phyloP scores from a whole-genome alignment of 768 basidiomycete genomes.

The Pleurotus cornucopiae region DNA sequence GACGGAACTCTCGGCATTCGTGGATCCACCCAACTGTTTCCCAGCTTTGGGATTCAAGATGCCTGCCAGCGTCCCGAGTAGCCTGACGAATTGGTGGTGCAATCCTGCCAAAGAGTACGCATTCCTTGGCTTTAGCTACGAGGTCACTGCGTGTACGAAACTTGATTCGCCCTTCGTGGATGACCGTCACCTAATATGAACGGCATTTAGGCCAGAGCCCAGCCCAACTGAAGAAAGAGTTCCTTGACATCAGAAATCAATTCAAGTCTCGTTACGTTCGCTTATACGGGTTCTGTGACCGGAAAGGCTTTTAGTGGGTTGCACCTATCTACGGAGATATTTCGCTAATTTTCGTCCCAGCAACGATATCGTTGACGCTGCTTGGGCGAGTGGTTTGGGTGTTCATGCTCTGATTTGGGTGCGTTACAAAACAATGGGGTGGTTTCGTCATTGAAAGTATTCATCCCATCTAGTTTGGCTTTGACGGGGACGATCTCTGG shows the following conservation, averaged over 20 bases:
- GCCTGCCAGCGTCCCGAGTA: slow-evolving; percentile 34
- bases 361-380: slow-evolving; percentile 52
- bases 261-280: slow-evolving; percentile 56
- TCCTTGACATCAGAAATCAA: slow-evolving; percentile 44
- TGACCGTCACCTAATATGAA: too few species aligned
- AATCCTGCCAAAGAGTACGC: slow-evolving; percentile 49
- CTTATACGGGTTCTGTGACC: slow-evolving; percentile 33
- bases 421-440: slow-evolving; percentile 11
- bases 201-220: slow-evolving; percentile 40
- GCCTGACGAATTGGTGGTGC: slow-evolving; percentile 48
- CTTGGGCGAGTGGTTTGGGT: slow-evolving; percentile 46
- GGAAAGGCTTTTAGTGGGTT: slow-evolving; percentile 29
- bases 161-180: neutral
- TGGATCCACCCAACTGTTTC: slow-evolving; percentile 17
- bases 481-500: slow-evolving; percentile 37
- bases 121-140: slow-evolving; percentile 65
- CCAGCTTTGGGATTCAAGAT: slow-evolving; percentile 37
- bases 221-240: slow-evolving; percentile 41
- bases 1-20: neutral
- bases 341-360: slow-evolving; percentile 8
- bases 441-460: neutral
- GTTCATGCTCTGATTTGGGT: slow-evolving; percentile 64
- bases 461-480: slow-evolving; percentile 26
- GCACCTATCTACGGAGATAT: neutral
- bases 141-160: slow-evolving; percentile 50